A percentile compares a stretch with the other conserved stretches of the same genome.
These are phyloP conservation scores for Lipomyces yamanashiensis DNA, from an alignment of 805 yeast species.

Conservation along the genomic window DNA sequence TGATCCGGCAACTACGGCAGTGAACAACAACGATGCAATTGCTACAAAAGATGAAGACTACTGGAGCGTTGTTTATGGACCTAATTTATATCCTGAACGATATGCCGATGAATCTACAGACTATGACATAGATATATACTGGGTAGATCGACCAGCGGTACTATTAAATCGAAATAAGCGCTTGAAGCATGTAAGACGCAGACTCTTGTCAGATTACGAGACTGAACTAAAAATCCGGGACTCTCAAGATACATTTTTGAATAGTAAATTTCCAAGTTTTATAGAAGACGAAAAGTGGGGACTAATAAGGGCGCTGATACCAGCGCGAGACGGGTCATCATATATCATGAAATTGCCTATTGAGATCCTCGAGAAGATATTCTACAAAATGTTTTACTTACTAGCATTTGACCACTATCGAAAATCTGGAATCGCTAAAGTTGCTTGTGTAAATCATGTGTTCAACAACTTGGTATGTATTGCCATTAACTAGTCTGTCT, in stretches of 20 bases:
- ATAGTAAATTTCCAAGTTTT: slow-evolving; percentile 15
- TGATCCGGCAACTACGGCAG: too few species aligned
- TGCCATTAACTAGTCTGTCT: neutral
- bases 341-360: slow-evolving; percentile 20
- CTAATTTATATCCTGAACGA: neutral
- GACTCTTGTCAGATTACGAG: slow-evolving; percentile 12
- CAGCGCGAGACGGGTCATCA: slow-evolving; percentile 25
- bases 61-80: slow-evolving; percentile 14
- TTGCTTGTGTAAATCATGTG: slow-evolving; percentile 12
- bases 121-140: slow-evolving; percentile 24
- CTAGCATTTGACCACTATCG: slow-evolving; percentile 13
- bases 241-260: neutral
- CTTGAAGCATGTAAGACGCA: slow-evolving; percentile 17
- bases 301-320: slow-evolving; percentile 21
- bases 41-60: neutral
- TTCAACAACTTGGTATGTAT: slow-evolving; percentile 9
- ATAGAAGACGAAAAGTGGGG: slow-evolving; percentile 25
- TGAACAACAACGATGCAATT: neutral
- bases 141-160: slow-evolving; percentile 17
- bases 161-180: slow-evolving; percentile 21
- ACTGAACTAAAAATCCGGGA: neutral
- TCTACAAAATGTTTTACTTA: slow-evolving; percentile 19
- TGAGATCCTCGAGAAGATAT: slow-evolving; percentile 22
- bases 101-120: slow-evolving; percentile 23
- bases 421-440: slow-evolving; percentile 20